Conservation (phyloP, 148 eudicot genomes). For the Arbutus unedo region DNA sequence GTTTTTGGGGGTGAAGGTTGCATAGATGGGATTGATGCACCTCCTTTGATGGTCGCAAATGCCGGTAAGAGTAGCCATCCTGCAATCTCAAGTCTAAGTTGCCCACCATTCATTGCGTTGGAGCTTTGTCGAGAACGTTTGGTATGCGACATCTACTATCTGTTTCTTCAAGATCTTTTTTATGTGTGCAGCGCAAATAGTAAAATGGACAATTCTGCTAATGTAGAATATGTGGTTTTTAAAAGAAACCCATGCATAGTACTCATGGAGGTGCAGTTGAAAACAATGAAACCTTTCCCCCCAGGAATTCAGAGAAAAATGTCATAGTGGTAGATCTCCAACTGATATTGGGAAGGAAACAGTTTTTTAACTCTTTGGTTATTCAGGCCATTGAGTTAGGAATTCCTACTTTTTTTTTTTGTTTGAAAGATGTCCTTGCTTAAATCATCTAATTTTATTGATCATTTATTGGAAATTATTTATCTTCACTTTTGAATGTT, state of each 20-base stretch:
- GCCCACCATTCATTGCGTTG: conserved; percentile 72
- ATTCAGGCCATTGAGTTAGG: neutral
- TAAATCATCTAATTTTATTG: neutral
- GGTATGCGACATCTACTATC: conserved; percentile 41
- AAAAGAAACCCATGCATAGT: too few relatives aligned
- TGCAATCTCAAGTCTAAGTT: conserved; percentile 74
- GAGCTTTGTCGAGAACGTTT: conserved; percentile 86
- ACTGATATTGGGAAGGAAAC: neutral
- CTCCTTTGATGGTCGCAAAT: conserved; percentile 74
- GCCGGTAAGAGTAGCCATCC: conserved; percentile 62
- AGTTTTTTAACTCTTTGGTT: neutral
- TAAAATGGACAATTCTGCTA: neutral
- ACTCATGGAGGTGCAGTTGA: neutral
- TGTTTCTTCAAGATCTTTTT: neutral
- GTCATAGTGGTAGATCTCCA: neutral
- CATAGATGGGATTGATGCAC: conserved; percentile 46
- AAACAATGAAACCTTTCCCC: neutral
- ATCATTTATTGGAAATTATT: neutral
- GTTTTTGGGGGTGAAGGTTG: conserved; percentile 74
- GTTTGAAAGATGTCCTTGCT: neutral
- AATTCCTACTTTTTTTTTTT: neutral
- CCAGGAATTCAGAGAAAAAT: neutral
- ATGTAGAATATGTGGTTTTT: too few relatives aligned
- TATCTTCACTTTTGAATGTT: neutral
- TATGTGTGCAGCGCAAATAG: neutral